A percentile compares a stretch with the other conserved stretches of the same genome.
These are phyloP conservation scores for Plectosphaerella cucumerina DNA, from an alignment of 2,329 filamentous ascomycete genomes.

Conservation along the genomic window DNA sequence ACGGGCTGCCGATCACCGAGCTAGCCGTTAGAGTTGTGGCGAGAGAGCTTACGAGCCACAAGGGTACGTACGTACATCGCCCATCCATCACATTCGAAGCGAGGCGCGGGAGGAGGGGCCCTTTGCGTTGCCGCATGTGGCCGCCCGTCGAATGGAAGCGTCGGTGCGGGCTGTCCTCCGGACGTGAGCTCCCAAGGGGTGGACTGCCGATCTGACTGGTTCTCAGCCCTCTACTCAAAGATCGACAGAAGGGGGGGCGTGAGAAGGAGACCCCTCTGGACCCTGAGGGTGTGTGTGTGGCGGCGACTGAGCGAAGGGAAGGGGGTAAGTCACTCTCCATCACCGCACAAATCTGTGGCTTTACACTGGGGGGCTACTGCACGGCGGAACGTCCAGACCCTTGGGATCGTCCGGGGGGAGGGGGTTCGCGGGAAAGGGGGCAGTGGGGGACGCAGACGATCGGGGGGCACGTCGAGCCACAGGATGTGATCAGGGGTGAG, in stretches of 20 bases:
- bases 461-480: neutral
- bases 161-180: too few relatives aligned
- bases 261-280: too few relatives aligned
- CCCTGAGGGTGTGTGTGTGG: neutral
- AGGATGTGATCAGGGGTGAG: neutral
- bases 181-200: too few relatives aligned
- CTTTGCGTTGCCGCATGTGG: too few relatives aligned
- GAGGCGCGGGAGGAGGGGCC: too few relatives aligned
- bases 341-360: neutral
- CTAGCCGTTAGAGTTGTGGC: neutral
- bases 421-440: neutral
- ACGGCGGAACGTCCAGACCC: slow-evolving; percentile 9
- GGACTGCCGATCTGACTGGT: too few relatives aligned
- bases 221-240: too few relatives aligned
- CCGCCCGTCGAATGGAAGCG: too few relatives aligned
- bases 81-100: neutral
- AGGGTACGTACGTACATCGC: too few relatives aligned
- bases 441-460: neutral
- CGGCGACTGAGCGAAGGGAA: slow-evolving; percentile 2
- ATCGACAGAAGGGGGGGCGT: too few relatives aligned
- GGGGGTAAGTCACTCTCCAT: slow-evolving; percentile 14
- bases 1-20: neutral
- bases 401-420: slow-evolving; percentile 10
- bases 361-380: neutral
- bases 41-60: neutral